Evolutionary conservation across 306 rosid genomes (phyloP).

Genomic region (Cucumis hystrix): DNA sequence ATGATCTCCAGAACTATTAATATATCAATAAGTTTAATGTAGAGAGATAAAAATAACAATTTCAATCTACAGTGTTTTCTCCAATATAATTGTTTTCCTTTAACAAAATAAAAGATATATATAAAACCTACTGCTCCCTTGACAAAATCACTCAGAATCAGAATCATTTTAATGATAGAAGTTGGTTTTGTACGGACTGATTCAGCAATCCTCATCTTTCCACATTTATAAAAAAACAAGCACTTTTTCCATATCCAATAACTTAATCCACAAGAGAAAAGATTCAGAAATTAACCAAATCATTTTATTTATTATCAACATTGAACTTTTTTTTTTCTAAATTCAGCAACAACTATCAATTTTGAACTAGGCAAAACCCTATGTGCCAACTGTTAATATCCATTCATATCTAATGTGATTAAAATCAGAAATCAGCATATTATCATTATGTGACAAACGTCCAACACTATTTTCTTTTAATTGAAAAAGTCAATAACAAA

Average conservation of each 20-base stretch:
- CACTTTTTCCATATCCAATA: neutral
- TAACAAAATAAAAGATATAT: neutral
- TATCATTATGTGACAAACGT: neutral
- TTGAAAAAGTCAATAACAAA: too few species aligned
- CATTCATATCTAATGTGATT: neutral
- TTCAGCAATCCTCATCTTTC: neutral
- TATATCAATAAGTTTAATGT: neutral
- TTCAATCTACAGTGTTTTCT: neutral
- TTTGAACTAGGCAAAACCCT: neutral
- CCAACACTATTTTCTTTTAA: neutral
- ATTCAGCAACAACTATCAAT: neutral
- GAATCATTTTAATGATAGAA: neutral
- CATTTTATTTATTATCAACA: neutral
- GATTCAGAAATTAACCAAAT: neutral
- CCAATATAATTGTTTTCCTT: neutral
- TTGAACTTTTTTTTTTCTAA: neutral
- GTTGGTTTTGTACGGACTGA: slow-evolving; percentile 3
- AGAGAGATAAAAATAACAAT: neutral
- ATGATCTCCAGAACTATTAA: too few species aligned
- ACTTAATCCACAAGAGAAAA: neutral
- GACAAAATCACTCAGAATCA: neutral
- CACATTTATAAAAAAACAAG: neutral
- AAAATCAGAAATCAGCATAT: neutral
- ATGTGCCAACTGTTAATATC: neutral
- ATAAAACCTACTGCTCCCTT: neutral